These are phyloP conservation scores for Cordyceps cicadae DNA, from an alignment of 2,329 filamentous ascomycete species.

Conservation along the genomic window DNA sequence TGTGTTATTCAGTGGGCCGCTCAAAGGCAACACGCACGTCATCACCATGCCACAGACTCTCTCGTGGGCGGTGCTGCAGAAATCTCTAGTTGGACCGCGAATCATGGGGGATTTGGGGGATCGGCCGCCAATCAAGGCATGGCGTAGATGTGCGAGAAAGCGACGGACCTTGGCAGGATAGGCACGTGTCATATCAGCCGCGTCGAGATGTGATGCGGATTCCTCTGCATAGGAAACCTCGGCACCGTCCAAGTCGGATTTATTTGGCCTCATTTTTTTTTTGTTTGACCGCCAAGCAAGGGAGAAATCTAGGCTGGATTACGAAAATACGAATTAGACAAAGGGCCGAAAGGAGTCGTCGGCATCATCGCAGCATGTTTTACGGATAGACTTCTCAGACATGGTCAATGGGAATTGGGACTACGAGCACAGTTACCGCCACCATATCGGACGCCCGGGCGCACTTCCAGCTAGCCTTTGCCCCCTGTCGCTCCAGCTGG, in stretches of 20 bases:
- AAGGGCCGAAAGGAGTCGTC: not conserved
- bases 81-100: not conserved
- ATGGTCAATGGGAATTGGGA: not conserved
- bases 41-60: too few relatives aligned
- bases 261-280: too few relatives aligned
- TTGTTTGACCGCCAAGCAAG: not conserved
- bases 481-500: not conserved
- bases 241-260: too few relatives aligned
- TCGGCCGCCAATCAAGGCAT: not conserved
- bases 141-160: not conserved
- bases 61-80: too few relatives aligned
- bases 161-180: not conserved
- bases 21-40: too few relatives aligned
- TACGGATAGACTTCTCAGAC: not conserved
- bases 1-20: too few relatives aligned
- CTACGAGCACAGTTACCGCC: not conserved
- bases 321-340: not conserved
- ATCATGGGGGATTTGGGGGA: not conserved
- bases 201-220: too few relatives aligned
- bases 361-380: not conserved
- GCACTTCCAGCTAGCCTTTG: not conserved
- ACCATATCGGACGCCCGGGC: not conserved
- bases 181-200: not conserved
- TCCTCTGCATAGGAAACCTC: too few relatives aligned
- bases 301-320: not conserved